These are phyloP conservation scores for Diaporthe nobilis DNA, from an alignment of 2,329 filamentous ascomycete species.

Conservation along the genomic window DNA sequence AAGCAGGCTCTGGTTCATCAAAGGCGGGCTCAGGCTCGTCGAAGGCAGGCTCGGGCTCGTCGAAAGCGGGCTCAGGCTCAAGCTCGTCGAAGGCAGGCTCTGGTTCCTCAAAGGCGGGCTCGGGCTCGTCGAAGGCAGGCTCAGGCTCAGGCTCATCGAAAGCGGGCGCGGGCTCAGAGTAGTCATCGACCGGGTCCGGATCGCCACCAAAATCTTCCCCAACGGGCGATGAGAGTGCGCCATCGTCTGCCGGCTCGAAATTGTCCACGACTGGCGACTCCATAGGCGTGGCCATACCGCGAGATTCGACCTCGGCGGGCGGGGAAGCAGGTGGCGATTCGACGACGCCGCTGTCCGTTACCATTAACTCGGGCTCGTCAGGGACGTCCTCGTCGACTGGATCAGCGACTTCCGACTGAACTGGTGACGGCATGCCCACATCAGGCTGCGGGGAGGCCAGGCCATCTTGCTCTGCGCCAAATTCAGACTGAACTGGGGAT, in stretches of 20 bases:
- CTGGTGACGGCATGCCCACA: background rate
- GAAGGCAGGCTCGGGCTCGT: too few relatives aligned
- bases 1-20: too few relatives aligned
- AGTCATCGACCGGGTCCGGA: background rate
- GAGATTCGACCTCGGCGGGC: background rate
- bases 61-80: too few relatives aligned
- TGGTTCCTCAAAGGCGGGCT: background rate
- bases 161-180: background rate
- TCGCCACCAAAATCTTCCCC: background rate
- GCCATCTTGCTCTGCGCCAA: background rate
- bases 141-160: background rate
- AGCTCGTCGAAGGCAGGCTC: background rate
- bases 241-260: background rate
- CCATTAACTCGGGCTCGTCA: slow-evolving; percentile 1
- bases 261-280: background rate
- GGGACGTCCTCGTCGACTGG: background rate
- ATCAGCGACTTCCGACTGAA: background rate
- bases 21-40: rapidly evolving
- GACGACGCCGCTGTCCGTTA: background rate
- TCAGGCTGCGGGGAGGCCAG: background rate
- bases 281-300: background rate
- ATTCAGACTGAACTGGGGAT: background rate
- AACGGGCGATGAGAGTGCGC: background rate
- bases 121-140: background rate
- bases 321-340: background rate